Evolutionary conservation across 352 stramenopile genomes (phyloP).

Genomic region (Phytophthora fragariaefolia): DNA sequence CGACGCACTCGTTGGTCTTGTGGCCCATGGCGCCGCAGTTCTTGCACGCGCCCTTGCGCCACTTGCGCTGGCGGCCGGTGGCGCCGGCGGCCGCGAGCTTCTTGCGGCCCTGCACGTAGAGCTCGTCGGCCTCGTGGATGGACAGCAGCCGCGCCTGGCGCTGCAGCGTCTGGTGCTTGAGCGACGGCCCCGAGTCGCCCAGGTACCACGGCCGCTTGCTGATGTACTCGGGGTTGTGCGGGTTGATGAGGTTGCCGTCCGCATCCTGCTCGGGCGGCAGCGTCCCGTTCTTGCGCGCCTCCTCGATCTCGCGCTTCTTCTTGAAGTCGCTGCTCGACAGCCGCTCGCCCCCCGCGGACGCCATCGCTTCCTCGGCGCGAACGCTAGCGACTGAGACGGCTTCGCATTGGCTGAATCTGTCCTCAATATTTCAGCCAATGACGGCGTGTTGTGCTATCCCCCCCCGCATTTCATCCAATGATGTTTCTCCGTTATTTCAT

Average conservation of each 20-base stretch:
- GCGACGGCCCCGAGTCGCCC: conserved; percentile 91
- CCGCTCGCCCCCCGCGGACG: conserved; percentile 67
- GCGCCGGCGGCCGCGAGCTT: background rate
- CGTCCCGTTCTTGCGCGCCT: conserved; percentile 90
- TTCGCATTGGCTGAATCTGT: background rate
- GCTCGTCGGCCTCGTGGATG: conserved; percentile 89
- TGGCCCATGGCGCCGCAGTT: conserved; percentile 95
- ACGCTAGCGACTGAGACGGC: background rate
- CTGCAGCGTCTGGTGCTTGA: conserved; percentile 95
- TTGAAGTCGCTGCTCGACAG: conserved; percentile 84
- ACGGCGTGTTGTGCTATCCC: no score
- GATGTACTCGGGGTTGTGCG: conserved; percentile 99
- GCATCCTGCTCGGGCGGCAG: conserved; percentile 88
- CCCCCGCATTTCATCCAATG: no score
- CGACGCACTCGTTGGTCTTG: conserved; percentile 93
- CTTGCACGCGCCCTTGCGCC: conserved; percentile 92
- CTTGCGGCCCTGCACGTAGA: conserved; percentile 67
- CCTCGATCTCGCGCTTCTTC: conserved; percentile 91
- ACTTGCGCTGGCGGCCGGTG: conserved; percentile 62
- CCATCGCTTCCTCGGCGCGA: conserved; percentile 53
- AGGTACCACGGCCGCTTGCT: conserved; percentile 99
- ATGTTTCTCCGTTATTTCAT: no score
- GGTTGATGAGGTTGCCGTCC: conserved; percentile 98
- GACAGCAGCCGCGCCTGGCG: conserved; percentile 92
- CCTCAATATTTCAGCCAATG: background rate